phyloP scores from a whole-genome alignment of 768 basidiomycete genomes.

The Wakefieldia striispora region DNA sequence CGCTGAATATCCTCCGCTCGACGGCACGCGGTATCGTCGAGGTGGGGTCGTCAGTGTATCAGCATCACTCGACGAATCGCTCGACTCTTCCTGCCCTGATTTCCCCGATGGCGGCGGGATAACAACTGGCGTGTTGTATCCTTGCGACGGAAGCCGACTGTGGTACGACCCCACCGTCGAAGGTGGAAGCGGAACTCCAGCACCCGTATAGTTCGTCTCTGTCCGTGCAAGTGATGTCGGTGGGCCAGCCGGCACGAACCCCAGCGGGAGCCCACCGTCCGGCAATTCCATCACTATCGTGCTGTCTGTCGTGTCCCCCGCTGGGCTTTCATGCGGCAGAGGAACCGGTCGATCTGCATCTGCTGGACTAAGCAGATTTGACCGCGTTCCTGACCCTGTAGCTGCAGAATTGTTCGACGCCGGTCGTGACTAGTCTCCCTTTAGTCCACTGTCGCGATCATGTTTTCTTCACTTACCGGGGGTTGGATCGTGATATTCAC shows the following conservation, averaged over 20 bases:
- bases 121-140: slow-evolving; percentile 16
- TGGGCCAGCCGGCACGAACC: slow-evolving; percentile 34
- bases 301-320: slow-evolving; percentile 1
- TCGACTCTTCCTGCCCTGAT: slow-evolving; percentile 20
- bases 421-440: slow-evolving; percentile 35
- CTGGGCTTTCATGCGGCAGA: slow-evolving; percentile 19
- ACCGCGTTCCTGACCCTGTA: slow-evolving; percentile 22
- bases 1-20: slow-evolving; percentile 15
- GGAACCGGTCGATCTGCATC: slow-evolving; percentile 40
- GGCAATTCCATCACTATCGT: slow-evolving; percentile 27
- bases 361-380: slow-evolving; percentile 37
- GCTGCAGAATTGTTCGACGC: slow-evolving; percentile 35
- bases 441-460: slow-evolving; percentile 4
- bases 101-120: slow-evolving; percentile 30
- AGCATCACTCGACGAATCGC: slow-evolving; percentile 31
- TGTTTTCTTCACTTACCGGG: slow-evolving; percentile 21
- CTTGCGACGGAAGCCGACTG: slow-evolving; percentile 21
- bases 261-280: slow-evolving; percentile 33
- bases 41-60: slow-evolving; percentile 37
- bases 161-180: slow-evolving; percentile 27
- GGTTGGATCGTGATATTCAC: slow-evolving; percentile 34
- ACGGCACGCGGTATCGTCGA: slow-evolving; percentile 20
- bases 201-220: slow-evolving; percentile 23
- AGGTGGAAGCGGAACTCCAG: slow-evolving; percentile 31
- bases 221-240: slow-evolving; percentile 9